Base-by-base conservation (phyloP, 768 basidiomycete genomes). In the Hortiboletus campestris region DNA sequence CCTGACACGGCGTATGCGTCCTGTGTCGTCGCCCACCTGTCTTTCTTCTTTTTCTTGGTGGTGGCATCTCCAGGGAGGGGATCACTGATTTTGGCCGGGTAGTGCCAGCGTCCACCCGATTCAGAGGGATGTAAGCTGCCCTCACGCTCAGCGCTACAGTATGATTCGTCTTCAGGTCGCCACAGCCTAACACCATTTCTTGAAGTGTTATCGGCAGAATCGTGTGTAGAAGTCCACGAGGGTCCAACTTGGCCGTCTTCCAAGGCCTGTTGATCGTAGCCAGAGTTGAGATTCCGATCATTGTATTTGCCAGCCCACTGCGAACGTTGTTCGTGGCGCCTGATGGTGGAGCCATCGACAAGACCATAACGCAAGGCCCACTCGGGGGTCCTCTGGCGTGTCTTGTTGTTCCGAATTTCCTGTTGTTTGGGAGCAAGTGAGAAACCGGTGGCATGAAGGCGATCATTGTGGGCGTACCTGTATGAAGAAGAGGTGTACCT, bases 391-490 rank as follows among this genome's bases (percentile, higher is more conserved):
- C 95, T 85, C 14, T 81, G 78, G 68, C 90, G 83, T 63, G 84
- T 95, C 79, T 95, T 92, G 78, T 98, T 98, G 76, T 97, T 98
- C 53, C 95, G 80, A 61, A 98, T 85, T 73, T 97, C 97, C 86
- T 98, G 68, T 20, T 51, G 7, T 36, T 19, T 11, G 55, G 36
- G 36, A 62, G 44, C 46, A 59, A 29, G 53, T 61, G 17, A 55
- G 44, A 41, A 49, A 45, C 39, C 8, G 48, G 46, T 38, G 20
- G 45, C 8, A 29, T 22, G 34, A 34, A 36, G 16, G 38, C 46
- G 44, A 57, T 52, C 16, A 28, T 4, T 16, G 41, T 22, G 43
- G 25, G 51, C 66, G 42, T 66, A 88, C 89, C 80, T 91, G 90
- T 56, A 94, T 91, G 76, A 94, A 94, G 69, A 94, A 94, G 63